A percentile compares a stretch with the other conserved stretches of the same genome.
Evolutionary conservation across 2,329 filamentous ascomycete genomes (phyloP).

Genomic region (Fusarium equiseti): DNA sequence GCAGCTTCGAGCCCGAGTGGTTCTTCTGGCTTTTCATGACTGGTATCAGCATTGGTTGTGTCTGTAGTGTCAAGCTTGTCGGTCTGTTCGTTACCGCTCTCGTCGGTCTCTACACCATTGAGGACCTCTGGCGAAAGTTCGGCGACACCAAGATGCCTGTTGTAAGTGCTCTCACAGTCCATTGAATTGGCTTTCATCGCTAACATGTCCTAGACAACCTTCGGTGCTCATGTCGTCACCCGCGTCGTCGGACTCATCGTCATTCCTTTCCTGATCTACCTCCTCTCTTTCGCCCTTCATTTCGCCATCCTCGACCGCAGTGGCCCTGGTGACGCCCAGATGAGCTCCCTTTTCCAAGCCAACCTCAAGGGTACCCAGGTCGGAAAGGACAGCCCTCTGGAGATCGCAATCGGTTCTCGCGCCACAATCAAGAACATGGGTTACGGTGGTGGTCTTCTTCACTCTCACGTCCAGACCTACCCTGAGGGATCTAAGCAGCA

Average conservation of each 20-base stretch:
- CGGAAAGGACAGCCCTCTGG: slow-evolving; percentile 92
- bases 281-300: slow-evolving; percentile 94
- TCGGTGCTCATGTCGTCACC: slow-evolving; percentile 82
- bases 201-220: slow-evolving; percentile 60
- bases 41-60: slow-evolving; percentile 94
- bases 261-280: slow-evolving; percentile 90
- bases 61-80: slow-evolving; percentile 98
- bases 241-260: slow-evolving; percentile 89
- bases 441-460: slow-evolving; percentile 94
- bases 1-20: slow-evolving; percentile 92
- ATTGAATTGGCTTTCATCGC: background rate
- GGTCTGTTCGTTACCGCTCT: slow-evolving; percentile 95
- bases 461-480: slow-evolving; percentile 96
- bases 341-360: slow-evolving; percentile 99
- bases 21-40: slow-evolving; percentile 94
- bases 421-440: slow-evolving; percentile 99
- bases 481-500: slow-evolving; percentile 94
- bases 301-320: slow-evolving; percentile 94
- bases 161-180: slow-evolving; percentile 59
- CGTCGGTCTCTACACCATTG: slow-evolving; percentile 93
- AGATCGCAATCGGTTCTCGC: slow-evolving; percentile 88
- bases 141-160: slow-evolving; percentile 92
- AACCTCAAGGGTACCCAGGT: slow-evolving; percentile 95
- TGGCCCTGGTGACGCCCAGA: slow-evolving; percentile 98
- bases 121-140: slow-evolving; percentile 99